These are phyloP conservation scores for Scheffersomyces lignosus DNA, from an alignment of 805 yeast genomes.

Conservation along the genomic window DNA sequence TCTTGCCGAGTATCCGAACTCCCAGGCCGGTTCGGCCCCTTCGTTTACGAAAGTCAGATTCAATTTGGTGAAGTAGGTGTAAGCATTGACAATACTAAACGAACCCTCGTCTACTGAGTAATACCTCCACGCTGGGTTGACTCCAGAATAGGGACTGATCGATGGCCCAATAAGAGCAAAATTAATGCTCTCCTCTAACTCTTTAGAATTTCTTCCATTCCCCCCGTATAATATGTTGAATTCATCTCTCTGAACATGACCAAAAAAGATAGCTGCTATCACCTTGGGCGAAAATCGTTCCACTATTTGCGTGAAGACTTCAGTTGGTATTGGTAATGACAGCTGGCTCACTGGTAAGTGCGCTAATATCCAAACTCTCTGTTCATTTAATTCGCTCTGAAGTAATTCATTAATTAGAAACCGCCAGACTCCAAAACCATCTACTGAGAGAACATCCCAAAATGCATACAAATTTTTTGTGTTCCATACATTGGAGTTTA, in stretches of 20 bases:
- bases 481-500: conserved; percentile 9
- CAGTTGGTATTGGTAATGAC: conserved; percentile 4
- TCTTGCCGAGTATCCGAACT: conserved; percentile 5
- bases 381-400: conserved; percentile 6
- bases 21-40: conserved; percentile 8
- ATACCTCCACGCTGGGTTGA: conserved; percentile 9
- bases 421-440: conserved; percentile 5
- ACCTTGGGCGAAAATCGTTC: conserved; percentile 7
- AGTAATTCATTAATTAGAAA: conserved; percentile 7
- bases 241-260: conserved; percentile 4
- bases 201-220: conserved; percentile 4
- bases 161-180: conserved; percentile 7
- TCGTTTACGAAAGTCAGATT: conserved; percentile 1
- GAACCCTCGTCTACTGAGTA: conserved; percentile 5
- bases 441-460: conserved; percentile 6
- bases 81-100: conserved; percentile 3
- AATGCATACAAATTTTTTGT: conserved; percentile 4
- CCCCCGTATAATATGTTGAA: conserved; percentile 4
- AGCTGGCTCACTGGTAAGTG: conserved; percentile 3
- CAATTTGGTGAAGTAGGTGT: conserved; percentile 5
- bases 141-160: conserved; percentile 4
- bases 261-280: conserved; percentile 9
- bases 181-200: conserved; percentile 1
- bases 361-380: conserved; percentile 10
- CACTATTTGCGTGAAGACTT: conserved; percentile 4